These are phyloP conservation scores for Globisporangium parvum DNA, from an alignment of 352 stramenopile genomes.

Conservation along the genomic window DNA sequence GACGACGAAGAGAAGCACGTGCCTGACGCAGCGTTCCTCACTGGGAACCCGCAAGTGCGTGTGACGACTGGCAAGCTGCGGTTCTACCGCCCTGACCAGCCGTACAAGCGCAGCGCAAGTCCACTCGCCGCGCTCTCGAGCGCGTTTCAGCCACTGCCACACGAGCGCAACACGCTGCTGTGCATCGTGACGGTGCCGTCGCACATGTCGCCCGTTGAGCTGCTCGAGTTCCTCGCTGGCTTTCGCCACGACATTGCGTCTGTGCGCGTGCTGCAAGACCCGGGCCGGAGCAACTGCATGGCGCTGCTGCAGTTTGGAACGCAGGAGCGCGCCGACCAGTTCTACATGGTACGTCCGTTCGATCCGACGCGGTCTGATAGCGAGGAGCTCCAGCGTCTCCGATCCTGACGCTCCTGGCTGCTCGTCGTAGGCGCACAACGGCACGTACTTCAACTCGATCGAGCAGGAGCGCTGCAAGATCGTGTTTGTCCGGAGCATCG, in stretches of 20 bases:
- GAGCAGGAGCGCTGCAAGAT: slow-evolving; percentile 87
- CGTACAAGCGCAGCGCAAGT: slow-evolving; percentile 23
- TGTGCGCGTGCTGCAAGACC: slow-evolving; percentile 78
- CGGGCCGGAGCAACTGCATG: slow-evolving; percentile 81
- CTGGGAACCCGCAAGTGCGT: slow-evolving; percentile 73
- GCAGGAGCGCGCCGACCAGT: slow-evolving; percentile 79
- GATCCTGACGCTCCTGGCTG: not conserved
- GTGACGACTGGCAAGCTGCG: slow-evolving; percentile 72
- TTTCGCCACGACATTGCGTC: slow-evolving; percentile 71
- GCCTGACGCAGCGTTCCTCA: slow-evolving; percentile 48
- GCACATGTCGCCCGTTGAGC: slow-evolving; percentile 82
- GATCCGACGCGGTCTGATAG: not conserved
- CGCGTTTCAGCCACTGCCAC: slow-evolving; percentile 37
- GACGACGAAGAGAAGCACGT: slow-evolving; percentile 20
- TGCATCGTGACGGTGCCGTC: slow-evolving; percentile 79
- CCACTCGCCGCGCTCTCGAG: slow-evolving; percentile 6
- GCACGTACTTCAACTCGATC: slow-evolving; percentile 90
- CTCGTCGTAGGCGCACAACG: slow-evolving; percentile 65
- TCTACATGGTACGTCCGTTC: slow-evolving; percentile 41
- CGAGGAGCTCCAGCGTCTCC: not conserved
- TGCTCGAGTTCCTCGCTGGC: slow-evolving; percentile 76
- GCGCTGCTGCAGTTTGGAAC: slow-evolving; percentile 74
- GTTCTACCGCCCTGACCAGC: slow-evolving; percentile 73
- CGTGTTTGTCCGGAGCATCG: slow-evolving; percentile 86
- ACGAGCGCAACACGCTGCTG: slow-evolving; percentile 68